Conservation (phyloP, 2,329 filamentous ascomycete species). For the Pestalotiopsis sp. region DNA sequence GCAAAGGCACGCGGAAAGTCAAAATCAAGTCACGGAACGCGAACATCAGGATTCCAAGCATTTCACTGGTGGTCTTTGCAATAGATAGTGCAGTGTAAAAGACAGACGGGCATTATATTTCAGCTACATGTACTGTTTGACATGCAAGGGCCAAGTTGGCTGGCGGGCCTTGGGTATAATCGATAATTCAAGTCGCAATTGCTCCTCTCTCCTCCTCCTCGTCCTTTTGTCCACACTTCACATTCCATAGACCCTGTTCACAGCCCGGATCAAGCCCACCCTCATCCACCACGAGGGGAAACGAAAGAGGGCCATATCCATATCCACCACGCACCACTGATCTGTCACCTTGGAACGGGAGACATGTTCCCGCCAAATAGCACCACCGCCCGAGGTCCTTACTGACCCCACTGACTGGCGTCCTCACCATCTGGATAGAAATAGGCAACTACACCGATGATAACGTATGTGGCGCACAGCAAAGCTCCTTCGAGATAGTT, state of each 20-base stretch:
- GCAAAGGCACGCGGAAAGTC: no score
- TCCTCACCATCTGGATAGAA: conserved; percentile 61
- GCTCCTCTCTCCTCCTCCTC: neutral
- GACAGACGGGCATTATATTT: neutral
- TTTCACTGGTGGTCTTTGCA: neutral
- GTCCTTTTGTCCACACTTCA: neutral
- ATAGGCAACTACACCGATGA: conserved; percentile 68
- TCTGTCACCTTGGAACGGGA: neutral
- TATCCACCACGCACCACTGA: neutral
- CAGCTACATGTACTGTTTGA: neutral
- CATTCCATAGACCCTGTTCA: neutral
- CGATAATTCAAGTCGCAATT: neutral
- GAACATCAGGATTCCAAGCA: neutral
- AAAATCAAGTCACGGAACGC: no score
- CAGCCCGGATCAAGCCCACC: neutral
- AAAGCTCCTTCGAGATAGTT: conserved; percentile 84
- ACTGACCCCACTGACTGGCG: conserved; percentile 40
- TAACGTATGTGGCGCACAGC: conserved; percentile 67
- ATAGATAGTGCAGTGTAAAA: neutral
- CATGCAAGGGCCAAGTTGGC: conserved; percentile 7
- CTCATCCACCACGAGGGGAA: neutral
- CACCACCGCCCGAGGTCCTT: conserved; percentile 1
- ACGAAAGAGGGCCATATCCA: neutral
- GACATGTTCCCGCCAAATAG: neutral
- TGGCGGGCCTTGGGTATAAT: conserved; percentile 1